These are phyloP conservation scores for Nemania sp. DNA, from an alignment of 2,329 filamentous ascomycete species.

Conservation along the genomic window DNA sequence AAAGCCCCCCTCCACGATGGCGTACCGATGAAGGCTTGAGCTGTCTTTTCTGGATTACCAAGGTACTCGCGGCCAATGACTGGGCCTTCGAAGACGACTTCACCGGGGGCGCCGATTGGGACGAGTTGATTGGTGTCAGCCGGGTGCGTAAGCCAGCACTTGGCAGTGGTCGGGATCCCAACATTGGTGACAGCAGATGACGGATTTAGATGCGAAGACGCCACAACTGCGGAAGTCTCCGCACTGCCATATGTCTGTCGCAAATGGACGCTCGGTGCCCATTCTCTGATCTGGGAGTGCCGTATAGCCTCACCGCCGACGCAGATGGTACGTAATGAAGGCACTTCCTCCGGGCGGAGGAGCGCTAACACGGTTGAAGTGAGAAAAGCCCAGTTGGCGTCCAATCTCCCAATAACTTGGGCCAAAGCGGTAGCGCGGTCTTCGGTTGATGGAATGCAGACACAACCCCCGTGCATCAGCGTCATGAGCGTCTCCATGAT, in stretches of 20 bases:
- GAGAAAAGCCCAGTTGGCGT: conserved; percentile 15
- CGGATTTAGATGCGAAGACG: neutral
- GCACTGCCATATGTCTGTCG: conserved; percentile 13
- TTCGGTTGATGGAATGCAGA: conserved; percentile 46
- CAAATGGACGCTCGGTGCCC: conserved; percentile 10
- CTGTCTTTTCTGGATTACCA: conserved; percentile 21
- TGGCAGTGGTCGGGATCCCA: conserved; percentile 5
- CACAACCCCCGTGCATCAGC: conserved; percentile 44
- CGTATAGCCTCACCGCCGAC: conserved; percentile 17
- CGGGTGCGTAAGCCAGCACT: conserved; percentile 22
- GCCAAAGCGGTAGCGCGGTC: conserved; percentile 29
- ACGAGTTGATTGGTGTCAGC: conserved; percentile 19
- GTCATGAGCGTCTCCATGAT: conserved; percentile 45
- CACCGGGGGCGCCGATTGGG: conserved; percentile 23
- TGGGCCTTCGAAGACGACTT: conserved; percentile 26
- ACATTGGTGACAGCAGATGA: conserved; percentile 2
- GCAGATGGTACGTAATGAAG: conserved; percentile 11
- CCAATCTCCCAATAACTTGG: conserved; percentile 2
- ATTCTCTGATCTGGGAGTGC: conserved; percentile 8
- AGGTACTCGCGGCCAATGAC: conserved; percentile 21
- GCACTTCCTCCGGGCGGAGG: conserved; percentile 11
- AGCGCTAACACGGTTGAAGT: conserved; percentile 11
- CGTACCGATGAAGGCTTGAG: conserved; percentile 13
- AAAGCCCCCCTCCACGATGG: conserved; percentile 15
- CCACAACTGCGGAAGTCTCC: conserved; percentile 14